Evolutionary conservation across 257 asterid genomes (phyloP), one percentile per base, ranked within the genome.

Genomic region (Nicotiana tomentosiformis): DNA sequence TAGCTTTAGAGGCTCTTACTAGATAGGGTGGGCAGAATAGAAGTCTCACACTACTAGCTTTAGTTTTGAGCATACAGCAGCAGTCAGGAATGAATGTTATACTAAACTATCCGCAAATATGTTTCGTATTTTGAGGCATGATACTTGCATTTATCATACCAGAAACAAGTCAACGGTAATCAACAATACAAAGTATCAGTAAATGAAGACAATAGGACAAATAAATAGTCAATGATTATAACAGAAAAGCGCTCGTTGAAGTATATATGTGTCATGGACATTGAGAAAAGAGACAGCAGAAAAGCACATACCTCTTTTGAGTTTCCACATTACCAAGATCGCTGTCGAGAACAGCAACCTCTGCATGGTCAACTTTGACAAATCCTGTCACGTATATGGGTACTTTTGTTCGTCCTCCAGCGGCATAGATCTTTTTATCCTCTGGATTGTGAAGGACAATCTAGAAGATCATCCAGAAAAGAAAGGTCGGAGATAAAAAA

Each of bases 341-440:
- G 84, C 96, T 91, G 86, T 94, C 98, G 61, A 93, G 93, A 60
- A 94, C 64, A 6, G 93, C 90, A 85, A 96, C 88, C 82, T 92
- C 97, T 32, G 95, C 93, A 84, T 86, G 89, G 85, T 85, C 91
- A 85, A 93, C 86, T 82, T 82, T 77, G 74, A 94, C 86, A 83
- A 88, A 89, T 82, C 99, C 98, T 66, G 97, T 94, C 66, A 93
- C 82, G 87, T 90, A 90, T 74, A 96, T 82, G 57, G 92, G 88
- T 61, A 94, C 90, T 90, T 87, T 96, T 11, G 96, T 90, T 64
- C 98, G 90, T 65, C 98, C 98, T 74, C 99, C 98, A 88, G 99
- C 91, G 39, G 86, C 94, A 89, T 90, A 96, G 80, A 84, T 79
- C 82, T 91, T 92, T 92, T 91, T 94, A 84, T 93, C 85, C 84